Evolutionary conservation across 352 stramenopile genomes (phyloP), one percentile per base, ranked within the genome.

Genomic region (Halophytophthora batemanensis): DNA sequence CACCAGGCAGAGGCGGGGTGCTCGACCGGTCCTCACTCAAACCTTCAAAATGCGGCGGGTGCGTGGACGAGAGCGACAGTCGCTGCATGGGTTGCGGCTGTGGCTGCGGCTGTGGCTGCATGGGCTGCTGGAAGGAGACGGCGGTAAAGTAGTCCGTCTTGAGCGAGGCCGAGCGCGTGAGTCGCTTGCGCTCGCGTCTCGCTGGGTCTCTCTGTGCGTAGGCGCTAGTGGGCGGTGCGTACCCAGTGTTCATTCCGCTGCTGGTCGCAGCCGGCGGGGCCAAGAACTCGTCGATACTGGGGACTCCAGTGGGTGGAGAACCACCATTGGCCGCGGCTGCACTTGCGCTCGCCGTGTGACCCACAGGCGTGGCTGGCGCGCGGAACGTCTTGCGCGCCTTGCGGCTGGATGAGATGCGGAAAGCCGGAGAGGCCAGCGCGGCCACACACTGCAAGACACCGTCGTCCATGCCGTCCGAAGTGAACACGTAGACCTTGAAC

Each of bases 381-480:
- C 71, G 76, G 50, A 87, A 86, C 2, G 79, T 90, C 53, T 93
- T 93, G 29, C 82, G 64, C 1, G 82, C 82, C 56, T 93, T 93
- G 42, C 82, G 79, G 46, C 77, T 90, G 11, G 82, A 93, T 23
- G 79, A 93, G 49, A 93, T 89, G 15, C 77, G 61, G 53, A 93
- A 93, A 2, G 77, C 47, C 2, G 82, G 79, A 13, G 82, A 93
- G 35, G 69, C 59, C 17, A 93, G 40, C 14, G 65, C 72, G 0
- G 65, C 75, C 25, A 86, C 54, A 44, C 82, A 93, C 39, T 56
- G 66, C 34, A 90, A 53, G 18, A 51, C 57, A 6, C 51, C 34
- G 29, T 77, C 65, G n/a, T 59, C 54, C 37, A 22, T 50, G 28
- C 61, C 56, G 34, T 55, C 69, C 3, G 69, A 25, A 39, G 69